phyloP scores from a whole-genome alignment of 306 rosid species.

The Begonia peltatifolia region DNA sequence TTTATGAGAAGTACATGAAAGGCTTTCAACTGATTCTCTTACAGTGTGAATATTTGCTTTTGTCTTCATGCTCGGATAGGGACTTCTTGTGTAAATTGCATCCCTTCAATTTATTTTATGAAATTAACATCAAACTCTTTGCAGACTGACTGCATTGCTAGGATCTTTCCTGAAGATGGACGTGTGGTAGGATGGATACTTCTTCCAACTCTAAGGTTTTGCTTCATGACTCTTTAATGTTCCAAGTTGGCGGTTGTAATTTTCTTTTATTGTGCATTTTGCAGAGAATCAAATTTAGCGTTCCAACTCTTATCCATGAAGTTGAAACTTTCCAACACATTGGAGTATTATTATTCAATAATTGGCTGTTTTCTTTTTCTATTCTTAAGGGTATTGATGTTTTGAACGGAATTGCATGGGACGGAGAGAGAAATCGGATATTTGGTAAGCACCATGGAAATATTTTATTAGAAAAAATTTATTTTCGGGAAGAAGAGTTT shows the following conservation, averaged over 20 bases:
- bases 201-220: conserved; percentile 61
- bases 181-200: conserved; percentile 74
- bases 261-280: conserved; percentile 2
- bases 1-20: too few relatives aligned
- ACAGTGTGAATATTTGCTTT: too few relatives aligned
- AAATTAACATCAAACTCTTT: background rate
- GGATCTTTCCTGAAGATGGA: conserved; percentile 59
- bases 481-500: too few relatives aligned
- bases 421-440: conserved; percentile 31
- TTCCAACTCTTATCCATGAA: too few relatives aligned
- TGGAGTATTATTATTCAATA: background rate
- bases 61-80: too few relatives aligned
- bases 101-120: too few relatives aligned
- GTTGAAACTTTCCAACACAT: too few relatives aligned
- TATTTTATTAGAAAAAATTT: too few relatives aligned
- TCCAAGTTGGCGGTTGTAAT: background rate
- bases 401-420: conserved; percentile 96
- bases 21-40: too few relatives aligned
- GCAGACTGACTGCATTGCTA: conserved; percentile 82
- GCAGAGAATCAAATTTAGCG: conserved; percentile 20
- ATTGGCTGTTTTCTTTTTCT: background rate
- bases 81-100: too few relatives aligned
- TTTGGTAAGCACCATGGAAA: conserved; percentile 35
- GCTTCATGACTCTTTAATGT: background rate
- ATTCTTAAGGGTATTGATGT: conserved; percentile 33